Evolutionary conservation across 1,284 basidiomycete genomes (phyloP), one percentile per base, ranked within the genome.

Genomic region (Pseudozyma pruni): DNA sequence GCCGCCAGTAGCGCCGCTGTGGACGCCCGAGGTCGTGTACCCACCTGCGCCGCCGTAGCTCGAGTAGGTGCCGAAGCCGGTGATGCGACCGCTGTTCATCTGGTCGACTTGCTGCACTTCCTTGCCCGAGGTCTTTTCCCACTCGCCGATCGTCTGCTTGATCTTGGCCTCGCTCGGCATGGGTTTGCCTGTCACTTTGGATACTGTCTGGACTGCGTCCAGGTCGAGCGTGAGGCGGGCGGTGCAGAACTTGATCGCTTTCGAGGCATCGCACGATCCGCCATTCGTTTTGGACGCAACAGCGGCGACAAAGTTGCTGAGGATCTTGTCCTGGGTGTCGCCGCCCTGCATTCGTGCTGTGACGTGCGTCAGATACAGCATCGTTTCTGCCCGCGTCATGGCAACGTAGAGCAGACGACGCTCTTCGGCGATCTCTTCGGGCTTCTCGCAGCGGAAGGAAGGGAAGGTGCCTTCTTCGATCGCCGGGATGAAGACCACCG

Each of bases 361-460:
- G 14, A 61, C 52, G 70, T 83, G 41, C 58, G 87, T 85, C 16
- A 92, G 79, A 79, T 91, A 91, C 23, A 94, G 85, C 16, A 93
- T 84, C 3, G 86, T 85, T 78, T 94, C 90, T 0, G 93, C 93
- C 10, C 93, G 88, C 0, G 93, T 96, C 84, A 92, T 93, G 0
- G 92, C 93, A 5, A 95, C 93, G 78, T 94, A 96, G 19, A 94
- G 86, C 53, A 95, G 83, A 9, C 92, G 89, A 46, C 90, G 85
- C 83, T 95, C 93, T 85, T 95, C 93, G 20, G 89, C 89, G 1
- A 88, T 82, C 80, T 94, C 89, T 17, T 92, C 89, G 23, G 82
- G 72, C 58, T 83, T 83, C 1, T 74, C 79, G 29, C 89, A 87
- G 8, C 90, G 87, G 78, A 89, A 88, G 47, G 91, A 91, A 1